These are phyloP conservation scores for Rhinocladiella mackenziei DNA, from an alignment of 2,329 filamentous ascomycete genomes.

Conservation along the genomic window DNA sequence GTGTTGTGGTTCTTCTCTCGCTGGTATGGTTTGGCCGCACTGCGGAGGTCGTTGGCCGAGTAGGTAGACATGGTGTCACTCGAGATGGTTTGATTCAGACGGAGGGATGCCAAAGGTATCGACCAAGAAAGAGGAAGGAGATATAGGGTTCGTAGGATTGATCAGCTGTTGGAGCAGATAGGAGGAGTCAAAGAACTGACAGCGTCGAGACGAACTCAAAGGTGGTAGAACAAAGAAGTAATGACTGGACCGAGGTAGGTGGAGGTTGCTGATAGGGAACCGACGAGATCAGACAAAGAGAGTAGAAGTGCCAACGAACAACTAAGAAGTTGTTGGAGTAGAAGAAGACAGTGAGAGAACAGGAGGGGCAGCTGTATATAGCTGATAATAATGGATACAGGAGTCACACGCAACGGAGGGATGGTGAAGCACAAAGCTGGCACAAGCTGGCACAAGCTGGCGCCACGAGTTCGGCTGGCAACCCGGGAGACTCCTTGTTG, in stretches of 20 bases:
- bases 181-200: no score
- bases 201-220: no score
- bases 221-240: constrained; percentile 3
- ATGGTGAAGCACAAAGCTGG: no score
- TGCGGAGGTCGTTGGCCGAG: constrained; percentile 52
- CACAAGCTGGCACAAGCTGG: no score
- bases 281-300: constrained; percentile 2
- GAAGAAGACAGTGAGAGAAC: constrained; percentile 1
- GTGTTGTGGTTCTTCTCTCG: constrained; percentile 39
- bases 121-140: neutral
- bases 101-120: constrained; percentile 7
- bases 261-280: constrained; percentile 1
- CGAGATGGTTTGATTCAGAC: constrained; percentile 6
- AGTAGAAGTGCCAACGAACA: constrained; percentile 2
- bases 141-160: no score
- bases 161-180: no score
- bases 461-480: neutral
- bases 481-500: neutral
- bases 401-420: constrained; percentile 3
- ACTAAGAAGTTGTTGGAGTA: constrained; percentile 8
- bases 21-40: constrained; percentile 48
- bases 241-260: neutral
- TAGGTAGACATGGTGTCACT: constrained; percentile 35
- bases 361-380: neutral
- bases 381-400: neutral